Evolutionary conservation across 176 grass and related monocot species (phyloP), one percentile per base, ranked within the genome.

Genomic region (Avena sativa): DNA sequence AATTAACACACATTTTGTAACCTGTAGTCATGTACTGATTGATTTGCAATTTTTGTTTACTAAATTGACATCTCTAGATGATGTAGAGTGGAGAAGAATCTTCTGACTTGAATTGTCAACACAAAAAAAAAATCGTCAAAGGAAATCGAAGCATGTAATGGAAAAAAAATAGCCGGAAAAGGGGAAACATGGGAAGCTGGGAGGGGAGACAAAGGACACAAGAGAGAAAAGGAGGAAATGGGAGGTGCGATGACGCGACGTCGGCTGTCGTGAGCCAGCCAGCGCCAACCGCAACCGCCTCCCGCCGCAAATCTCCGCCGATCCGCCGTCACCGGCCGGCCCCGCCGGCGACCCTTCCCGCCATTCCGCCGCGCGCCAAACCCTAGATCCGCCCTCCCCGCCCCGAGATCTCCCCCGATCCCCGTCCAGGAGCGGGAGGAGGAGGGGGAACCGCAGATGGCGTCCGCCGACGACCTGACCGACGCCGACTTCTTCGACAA

Each of bases 401-500:
- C 69, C 17, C 77, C 84, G 92, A 79, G 90, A 87, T 80, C 65
- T 84, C 86, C 48, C 20, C 46, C 30, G 49, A 76, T 83, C 30
- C 47, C 49, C 72, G 48, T 4, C 26, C 4, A 50, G 36, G 34
- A 17, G 68, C 17, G 20, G 34, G 28, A 9, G 67, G 16, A n/a
- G 44, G 69, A 40, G 34, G 28, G 3, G 67, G 16, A 19, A n/a
- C n/a, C n/a, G n/a, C 20, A 52, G 48, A 93, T 92, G 91, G 86
- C 88, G 25, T 66, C 85, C 79, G 47, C 48, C 38, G 96, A 96
- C 19, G 97, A 99, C 82, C 94, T 94, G 60, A 93, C 94, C 5
- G 92, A 96, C 77, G 94, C 87, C 72, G 94, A 99, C 90, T 99
- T 99, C 89, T 99, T 99, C 81, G 83, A 98, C 88, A 98, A 92